Evolutionary conservation across 2,329 filamentous ascomycete species (phyloP).

Genomic region (Achaetomium macrosporum): DNA sequence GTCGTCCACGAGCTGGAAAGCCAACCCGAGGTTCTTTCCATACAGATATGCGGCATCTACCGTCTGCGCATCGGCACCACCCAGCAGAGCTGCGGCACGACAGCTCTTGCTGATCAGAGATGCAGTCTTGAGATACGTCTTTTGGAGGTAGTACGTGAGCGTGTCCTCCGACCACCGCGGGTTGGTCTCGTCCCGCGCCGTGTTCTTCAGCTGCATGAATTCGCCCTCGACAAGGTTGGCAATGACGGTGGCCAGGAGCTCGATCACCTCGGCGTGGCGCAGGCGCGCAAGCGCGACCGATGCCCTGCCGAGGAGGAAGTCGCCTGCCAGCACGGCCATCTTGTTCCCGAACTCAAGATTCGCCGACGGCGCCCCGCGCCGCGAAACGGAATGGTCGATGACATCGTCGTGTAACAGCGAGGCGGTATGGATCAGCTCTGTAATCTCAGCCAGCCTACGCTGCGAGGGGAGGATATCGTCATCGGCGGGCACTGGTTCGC

Average conservation of each 20-base stretch:
- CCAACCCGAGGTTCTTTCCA: conserved; percentile 86
- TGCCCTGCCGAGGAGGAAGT: conserved; percentile 87
- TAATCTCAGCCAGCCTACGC: conserved; percentile 88
- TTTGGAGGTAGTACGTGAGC: conserved; percentile 89
- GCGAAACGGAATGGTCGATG: conserved; percentile 83
- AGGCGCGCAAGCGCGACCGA: conserved; percentile 89
- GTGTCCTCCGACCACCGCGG: conserved; percentile 85
- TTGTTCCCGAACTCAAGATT: conserved; percentile 98
- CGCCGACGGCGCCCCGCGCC: conserved; percentile 78
- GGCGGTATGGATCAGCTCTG: conserved; percentile 94
- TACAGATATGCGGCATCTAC: conserved; percentile 90
- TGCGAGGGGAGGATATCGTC: conserved; percentile 86
- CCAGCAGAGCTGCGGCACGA: conserved; percentile 80
- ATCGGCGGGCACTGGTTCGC: conserved; percentile 40
- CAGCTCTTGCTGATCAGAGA: conserved; percentile 95
- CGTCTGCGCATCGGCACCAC: conserved; percentile 66
- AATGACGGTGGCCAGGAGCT: conserved; percentile 91
- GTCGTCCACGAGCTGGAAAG: conserved; percentile 96
- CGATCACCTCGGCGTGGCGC: conserved; percentile 87
- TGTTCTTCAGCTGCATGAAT: conserved; percentile 99
- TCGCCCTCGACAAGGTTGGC: conserved; percentile 97
- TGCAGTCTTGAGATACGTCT: conserved; percentile 96
- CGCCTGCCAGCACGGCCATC: conserved; percentile 96
- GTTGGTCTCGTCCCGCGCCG: conserved; percentile 75
- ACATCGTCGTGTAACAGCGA: conserved; percentile 97